Percentiles rank a stretch among this genome's conserved stretches.
These are phyloP conservation scores for Centaurea solstitialis DNA, from an alignment of 129 eudicot species.

Conservation along the genomic window DNA sequence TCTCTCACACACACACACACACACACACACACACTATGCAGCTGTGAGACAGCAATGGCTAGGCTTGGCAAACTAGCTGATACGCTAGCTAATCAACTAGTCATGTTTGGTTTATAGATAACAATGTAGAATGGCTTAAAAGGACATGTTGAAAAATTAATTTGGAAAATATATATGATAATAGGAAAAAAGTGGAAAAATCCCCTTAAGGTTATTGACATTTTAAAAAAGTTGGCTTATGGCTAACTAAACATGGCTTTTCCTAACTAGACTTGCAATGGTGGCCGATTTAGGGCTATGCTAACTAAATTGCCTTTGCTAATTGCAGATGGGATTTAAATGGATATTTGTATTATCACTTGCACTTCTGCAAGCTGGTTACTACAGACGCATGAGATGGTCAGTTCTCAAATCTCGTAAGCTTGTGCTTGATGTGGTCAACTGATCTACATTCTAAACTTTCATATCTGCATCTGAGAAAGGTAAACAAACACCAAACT, in stretches of 20 bases:
- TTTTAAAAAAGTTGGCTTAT: background rate
- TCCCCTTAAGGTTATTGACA: background rate
- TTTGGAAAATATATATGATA: background rate
- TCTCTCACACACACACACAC: background rate
- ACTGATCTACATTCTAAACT: constrained; percentile 30
- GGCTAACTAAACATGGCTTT: background rate
- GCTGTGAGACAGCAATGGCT: background rate
- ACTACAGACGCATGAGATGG: constrained; percentile 77
- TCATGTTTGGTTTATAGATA: too few species aligned
- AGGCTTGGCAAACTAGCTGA: too few species aligned
- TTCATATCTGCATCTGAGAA: background rate
- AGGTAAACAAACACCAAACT: constrained; percentile 19
- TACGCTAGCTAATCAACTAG: too few species aligned
- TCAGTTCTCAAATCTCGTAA: constrained; percentile 77
- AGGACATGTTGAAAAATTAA: too few species aligned
- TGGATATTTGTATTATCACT: constrained; percentile 80
- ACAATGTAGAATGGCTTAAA: background rate
- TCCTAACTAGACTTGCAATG: too few species aligned
- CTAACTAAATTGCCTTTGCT: background rate
- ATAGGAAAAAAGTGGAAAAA: too few species aligned
- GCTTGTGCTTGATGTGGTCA: constrained; percentile 79
- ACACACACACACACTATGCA: background rate
- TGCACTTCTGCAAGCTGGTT: constrained; percentile 74
- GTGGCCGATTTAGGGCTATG: too few species aligned
- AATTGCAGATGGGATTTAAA: constrained; percentile 80